A percentile compares a stretch with the other conserved stretches of the same genome.
phyloP scores from a whole-genome alignment of 768 basidiomycete genomes.

The Panaeolus cyanescens region DNA sequence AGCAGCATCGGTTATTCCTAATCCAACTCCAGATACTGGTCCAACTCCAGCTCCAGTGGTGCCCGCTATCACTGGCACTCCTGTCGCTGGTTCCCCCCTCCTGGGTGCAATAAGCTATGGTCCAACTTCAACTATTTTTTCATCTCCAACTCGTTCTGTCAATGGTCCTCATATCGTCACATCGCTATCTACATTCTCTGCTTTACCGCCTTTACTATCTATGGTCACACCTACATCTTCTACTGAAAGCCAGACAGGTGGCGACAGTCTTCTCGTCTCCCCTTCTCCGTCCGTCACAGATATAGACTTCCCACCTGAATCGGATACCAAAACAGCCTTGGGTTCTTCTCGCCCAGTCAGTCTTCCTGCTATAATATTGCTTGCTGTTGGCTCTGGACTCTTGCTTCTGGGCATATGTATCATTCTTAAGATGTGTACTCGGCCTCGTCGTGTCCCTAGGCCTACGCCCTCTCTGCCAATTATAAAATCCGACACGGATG shows the following conservation, averaged over 20 bases:
- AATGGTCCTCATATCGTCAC: conserved; percentile 14
- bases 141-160: conserved; percentile 10
- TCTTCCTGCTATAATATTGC: conserved; percentile 48
- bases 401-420: conserved; percentile 51
- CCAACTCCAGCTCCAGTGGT: conserved; percentile 3
- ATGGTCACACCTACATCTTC: conserved; percentile 12
- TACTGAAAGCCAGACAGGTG: conserved; percentile 5
- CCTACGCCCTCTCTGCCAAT: conserved; percentile 79
- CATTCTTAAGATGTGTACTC: conserved; percentile 46
- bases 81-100: conserved; percentile 29
- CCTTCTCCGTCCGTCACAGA: conserved; percentile 14
- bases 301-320: conserved; percentile 12
- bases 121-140: conserved; percentile 14
- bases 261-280: conserved; percentile 1
- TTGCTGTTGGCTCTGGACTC: conserved; percentile 54
- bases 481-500: conserved; percentile 51
- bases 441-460: conserved; percentile 51
- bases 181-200: conserved; percentile 22
- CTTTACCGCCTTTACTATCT: conserved; percentile 24
- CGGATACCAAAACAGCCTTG: conserved; percentile 1
- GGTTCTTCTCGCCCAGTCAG: conserved; percentile 40
- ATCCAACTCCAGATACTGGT: conserved; percentile 50
- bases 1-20: conserved; percentile 42
- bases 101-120: conserved; percentile 25
- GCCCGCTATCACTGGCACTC: conserved; percentile 15